A percentile compares a stretch with the other conserved stretches of the same genome.
phyloP scores from a whole-genome alignment of 257 asterid genomes.

The Jaltomata sinuosa region DNA sequence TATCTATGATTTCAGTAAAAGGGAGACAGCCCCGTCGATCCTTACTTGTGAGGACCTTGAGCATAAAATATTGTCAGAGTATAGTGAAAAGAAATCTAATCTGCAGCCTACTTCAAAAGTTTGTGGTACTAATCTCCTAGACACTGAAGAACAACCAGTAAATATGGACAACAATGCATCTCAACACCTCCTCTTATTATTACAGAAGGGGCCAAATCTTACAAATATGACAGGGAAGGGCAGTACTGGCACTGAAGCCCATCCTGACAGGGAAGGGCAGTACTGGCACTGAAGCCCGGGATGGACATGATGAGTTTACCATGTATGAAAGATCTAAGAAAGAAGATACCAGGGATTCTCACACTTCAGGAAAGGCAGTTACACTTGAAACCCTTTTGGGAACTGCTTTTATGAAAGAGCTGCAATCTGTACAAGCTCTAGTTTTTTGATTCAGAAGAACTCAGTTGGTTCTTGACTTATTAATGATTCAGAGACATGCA shows the following conservation, averaged over 20 bases:
- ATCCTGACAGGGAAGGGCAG: constrained; percentile 2
- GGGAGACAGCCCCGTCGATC: constrained; percentile 30
- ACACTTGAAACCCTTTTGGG: constrained; percentile 88
- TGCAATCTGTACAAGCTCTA: constrained; percentile 74
- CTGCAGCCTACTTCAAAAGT: constrained; percentile 19
- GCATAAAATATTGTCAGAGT: constrained; percentile 69
- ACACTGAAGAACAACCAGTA: constrained; percentile 21
- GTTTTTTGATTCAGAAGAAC: constrained; percentile 64
- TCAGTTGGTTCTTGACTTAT: constrained; percentile 28
- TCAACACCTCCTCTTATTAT: constrained; percentile 65
- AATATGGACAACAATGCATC: constrained; percentile 50
- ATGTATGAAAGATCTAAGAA: not conserved
- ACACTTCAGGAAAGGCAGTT: constrained; percentile 24
- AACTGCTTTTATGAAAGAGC: constrained; percentile 81
- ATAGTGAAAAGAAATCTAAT: constrained; percentile 28
- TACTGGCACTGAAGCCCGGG: constrained; percentile 15
- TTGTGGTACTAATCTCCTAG: constrained; percentile 17
- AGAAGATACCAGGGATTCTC: constrained; percentile 18
- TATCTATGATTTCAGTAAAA: constrained; percentile 23
- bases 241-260: constrained; percentile 13
- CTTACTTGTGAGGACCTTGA: constrained; percentile 95
- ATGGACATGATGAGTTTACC: constrained; percentile 9
- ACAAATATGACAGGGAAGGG: constrained; percentile 4
- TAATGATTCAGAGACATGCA: constrained; percentile 29
- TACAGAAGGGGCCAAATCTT: constrained; percentile 47